Conservation (phyloP, 2,329 filamentous ascomycete species). For the Alternaria gaisen region DNA sequence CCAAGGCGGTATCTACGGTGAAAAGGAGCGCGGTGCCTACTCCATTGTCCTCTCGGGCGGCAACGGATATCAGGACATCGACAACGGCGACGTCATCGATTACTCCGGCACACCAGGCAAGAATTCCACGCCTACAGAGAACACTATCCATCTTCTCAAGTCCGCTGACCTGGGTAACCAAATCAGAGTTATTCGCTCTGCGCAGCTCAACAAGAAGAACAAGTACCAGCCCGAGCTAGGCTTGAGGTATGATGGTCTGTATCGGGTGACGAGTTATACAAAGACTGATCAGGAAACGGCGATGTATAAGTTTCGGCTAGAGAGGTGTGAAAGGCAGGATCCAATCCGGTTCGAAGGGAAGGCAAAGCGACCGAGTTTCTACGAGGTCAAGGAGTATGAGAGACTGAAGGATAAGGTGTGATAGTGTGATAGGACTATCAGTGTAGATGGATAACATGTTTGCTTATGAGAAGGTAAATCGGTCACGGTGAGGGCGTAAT, state of each 20-base stretch:
- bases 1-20: conserved; percentile 61
- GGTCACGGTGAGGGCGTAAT: not conserved
- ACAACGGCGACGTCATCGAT: conserved; percentile 59
- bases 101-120: conserved; percentile 62
- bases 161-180: conserved; percentile 45
- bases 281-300: conserved; percentile 53
- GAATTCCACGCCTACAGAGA: conserved; percentile 41
- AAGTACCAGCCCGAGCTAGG: conserved; percentile 58
- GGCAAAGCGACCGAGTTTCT: conserved; percentile 53
- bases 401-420: conserved; percentile 27
- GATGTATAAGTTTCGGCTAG: conserved; percentile 59
- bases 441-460: not conserved
- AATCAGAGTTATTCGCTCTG: conserved; percentile 62
- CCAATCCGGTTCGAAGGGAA: conserved; percentile 58
- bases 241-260: conserved; percentile 67
- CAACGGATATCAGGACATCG: conserved; percentile 57
- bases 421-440: conserved; percentile 6
- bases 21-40: conserved; percentile 57
- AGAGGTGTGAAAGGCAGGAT: conserved; percentile 55
- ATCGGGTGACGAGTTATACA: conserved; percentile 55
- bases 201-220: conserved; percentile 49
- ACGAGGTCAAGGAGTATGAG: conserved; percentile 34
- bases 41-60: conserved; percentile 64
- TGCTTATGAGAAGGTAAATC: not conserved
- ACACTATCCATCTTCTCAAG: conserved; percentile 57